Percentiles rank a stretch among this genome's conserved stretches.
phyloP scores from a whole-genome alignment of 768 basidiomycete species.

The Pisolithus orientalis region DNA sequence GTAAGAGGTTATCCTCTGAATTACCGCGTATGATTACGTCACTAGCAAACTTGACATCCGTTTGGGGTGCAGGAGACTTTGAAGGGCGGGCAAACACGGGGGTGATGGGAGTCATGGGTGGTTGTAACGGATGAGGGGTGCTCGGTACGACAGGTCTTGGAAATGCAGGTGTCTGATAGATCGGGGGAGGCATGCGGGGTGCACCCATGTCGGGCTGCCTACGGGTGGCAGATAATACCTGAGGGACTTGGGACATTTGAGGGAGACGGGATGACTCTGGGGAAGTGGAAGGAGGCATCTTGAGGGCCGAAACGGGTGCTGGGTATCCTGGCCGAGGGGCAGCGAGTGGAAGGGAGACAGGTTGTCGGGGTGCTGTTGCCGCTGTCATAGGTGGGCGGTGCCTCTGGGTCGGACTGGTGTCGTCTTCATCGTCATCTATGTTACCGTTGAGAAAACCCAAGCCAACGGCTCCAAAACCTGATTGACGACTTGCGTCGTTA shows the following conservation, averaged over 20 bases:
- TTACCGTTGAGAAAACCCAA: slow-evolving; percentile 39
- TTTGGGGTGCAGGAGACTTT: slow-evolving; percentile 27
- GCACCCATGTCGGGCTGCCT: slow-evolving; percentile 11
- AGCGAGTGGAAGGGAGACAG: slow-evolving; percentile 42
- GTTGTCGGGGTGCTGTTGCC: slow-evolving; percentile 22
- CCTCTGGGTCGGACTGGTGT: slow-evolving; percentile 15
- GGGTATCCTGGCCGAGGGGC: slow-evolving; percentile 73
- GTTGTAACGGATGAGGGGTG: slow-evolving; percentile 66
- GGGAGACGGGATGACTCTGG: slow-evolving; percentile 20
- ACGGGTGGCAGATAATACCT: slow-evolving; percentile 15
- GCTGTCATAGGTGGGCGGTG: slow-evolving; percentile 28
- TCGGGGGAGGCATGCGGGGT: slow-evolving; percentile 26
- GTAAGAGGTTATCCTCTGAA: slow-evolving; percentile 60
- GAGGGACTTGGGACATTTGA: slow-evolving; percentile 27
- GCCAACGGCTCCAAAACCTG: slow-evolving; percentile 49
- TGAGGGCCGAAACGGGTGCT: slow-evolving; percentile 60
- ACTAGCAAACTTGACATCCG: slow-evolving; percentile 44
- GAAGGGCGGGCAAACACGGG: slow-evolving; percentile 70
- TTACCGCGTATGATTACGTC: slow-evolving; percentile 61
- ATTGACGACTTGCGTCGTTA: slow-evolving; percentile 37
- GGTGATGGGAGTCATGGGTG: slow-evolving; percentile 72
- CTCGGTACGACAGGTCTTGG: slow-evolving; percentile 36
- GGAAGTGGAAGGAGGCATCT: slow-evolving; percentile 39
- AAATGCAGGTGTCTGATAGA: slow-evolving; percentile 24
- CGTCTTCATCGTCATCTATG: slow-evolving; percentile 36